A percentile compares a stretch with the other conserved stretches of the same genome.
Evolutionary conservation across 176 grass and related monocot species (phyloP).

Genomic region (Raddia guianensis): DNA sequence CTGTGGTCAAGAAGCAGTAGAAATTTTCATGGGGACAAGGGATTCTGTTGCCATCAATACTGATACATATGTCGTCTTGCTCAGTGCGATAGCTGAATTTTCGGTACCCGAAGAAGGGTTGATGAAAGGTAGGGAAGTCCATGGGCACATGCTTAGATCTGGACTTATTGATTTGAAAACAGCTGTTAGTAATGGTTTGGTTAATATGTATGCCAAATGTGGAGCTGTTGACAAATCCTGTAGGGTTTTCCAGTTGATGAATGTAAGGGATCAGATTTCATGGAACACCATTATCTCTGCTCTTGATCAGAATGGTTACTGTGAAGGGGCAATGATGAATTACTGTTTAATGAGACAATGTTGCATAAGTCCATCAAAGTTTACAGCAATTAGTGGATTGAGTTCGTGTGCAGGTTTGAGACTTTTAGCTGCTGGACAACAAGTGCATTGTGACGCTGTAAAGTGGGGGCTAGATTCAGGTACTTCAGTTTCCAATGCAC

Average conservation of each 20-base stretch:
- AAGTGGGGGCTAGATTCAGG: conserved; percentile 74
- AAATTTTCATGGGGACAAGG: conserved; percentile 55
- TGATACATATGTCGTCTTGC: conserved; percentile 79
- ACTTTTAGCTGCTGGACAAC: conserved; percentile 57
- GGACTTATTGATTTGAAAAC: conserved; percentile 51
- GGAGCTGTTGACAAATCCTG: conserved; percentile 53
- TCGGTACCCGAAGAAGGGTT: conserved; percentile 53
- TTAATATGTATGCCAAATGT: conserved; percentile 86
- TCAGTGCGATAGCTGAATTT: conserved; percentile 65
- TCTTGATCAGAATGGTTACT: conserved; percentile 69
- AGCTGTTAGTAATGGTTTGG: conserved; percentile 63
- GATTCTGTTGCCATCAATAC: conserved; percentile 43
- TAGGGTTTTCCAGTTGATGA: conserved; percentile 60
- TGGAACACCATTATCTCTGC: conserved; percentile 85
- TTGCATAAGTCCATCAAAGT: conserved; percentile 61
- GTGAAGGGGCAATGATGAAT: conserved; percentile 54
- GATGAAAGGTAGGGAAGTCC: conserved; percentile 71
- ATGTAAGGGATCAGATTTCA: conserved; percentile 62
- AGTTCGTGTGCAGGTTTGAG: conserved; percentile 71
- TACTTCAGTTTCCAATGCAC: conserved; percentile 76
- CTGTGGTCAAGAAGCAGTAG: conserved; percentile 65
- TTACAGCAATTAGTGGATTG: conserved; percentile 66
- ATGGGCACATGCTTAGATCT: conserved; percentile 59
- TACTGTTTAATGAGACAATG: conserved; percentile 61
- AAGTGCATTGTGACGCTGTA: conserved; percentile 61